Conservation (phyloP, 2,329 filamentous ascomycete species). For the Lizonia empirigonia region DNA sequence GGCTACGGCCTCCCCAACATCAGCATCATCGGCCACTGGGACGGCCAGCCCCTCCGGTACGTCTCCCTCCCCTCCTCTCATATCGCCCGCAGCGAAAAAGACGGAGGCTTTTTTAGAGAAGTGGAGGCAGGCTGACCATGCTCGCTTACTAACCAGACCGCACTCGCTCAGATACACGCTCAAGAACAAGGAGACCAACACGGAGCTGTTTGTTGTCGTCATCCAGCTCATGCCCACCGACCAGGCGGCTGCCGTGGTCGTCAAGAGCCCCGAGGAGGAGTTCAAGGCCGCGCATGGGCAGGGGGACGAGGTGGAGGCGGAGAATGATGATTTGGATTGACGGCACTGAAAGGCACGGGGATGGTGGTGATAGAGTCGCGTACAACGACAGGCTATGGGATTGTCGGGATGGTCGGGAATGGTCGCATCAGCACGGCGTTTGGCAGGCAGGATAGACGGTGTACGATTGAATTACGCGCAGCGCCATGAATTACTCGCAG, state of each 20-base stretch:
- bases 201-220: conserved; percentile 79
- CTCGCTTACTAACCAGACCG: conserved; percentile 61
- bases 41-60: conserved; percentile 76
- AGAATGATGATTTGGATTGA: conserved; percentile 30
- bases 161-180: conserved; percentile 90
- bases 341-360: no score
- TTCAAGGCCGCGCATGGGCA: conserved; percentile 30
- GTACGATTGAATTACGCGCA: no score
- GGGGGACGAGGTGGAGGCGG: conserved; percentile 20
- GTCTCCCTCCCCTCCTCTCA: conserved; percentile 9
- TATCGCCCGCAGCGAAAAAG: background rate
- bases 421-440: no score
- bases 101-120: conserved; percentile 35
- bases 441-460: no score
- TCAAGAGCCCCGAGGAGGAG: conserved; percentile 29
- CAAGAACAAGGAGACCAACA: conserved; percentile 75
- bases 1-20: conserved; percentile 68
- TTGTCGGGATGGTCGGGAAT: no score
- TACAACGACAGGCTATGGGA: no score
- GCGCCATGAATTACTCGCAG: no score
- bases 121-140: conserved; percentile 17
- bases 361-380: no score
- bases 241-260: conserved; percentile 49
- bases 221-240: conserved; percentile 78
- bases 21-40: conserved; percentile 78